These are phyloP conservation scores for Pelargonium nanum DNA, from an alignment of 345 rosid species.

Conservation along the genomic window DNA sequence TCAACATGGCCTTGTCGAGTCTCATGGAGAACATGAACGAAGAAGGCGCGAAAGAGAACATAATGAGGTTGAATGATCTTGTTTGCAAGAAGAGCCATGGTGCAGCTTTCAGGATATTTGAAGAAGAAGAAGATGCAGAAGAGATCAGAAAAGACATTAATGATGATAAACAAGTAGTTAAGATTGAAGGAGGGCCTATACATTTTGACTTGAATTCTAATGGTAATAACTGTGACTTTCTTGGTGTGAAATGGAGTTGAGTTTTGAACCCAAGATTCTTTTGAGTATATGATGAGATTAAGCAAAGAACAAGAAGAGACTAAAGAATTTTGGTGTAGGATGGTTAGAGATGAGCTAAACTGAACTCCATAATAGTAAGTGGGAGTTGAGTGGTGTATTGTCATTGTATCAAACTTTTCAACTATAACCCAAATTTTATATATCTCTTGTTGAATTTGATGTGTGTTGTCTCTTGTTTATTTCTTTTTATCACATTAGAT, in stretches of 20 bases:
- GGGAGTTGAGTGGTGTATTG: neutral
- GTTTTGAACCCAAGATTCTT: conserved; percentile 25
- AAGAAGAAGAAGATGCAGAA: conserved; percentile 15
- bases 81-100: conserved; percentile 7
- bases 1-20: conserved; percentile 37
- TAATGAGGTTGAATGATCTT: conserved; percentile 9
- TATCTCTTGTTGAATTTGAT: no score
- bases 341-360: no score
- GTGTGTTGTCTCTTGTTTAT: no score
- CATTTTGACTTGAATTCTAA: conserved; percentile 49
- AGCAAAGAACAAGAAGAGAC: no score
- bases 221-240: conserved; percentile 31
- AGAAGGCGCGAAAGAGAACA: conserved; percentile 17
- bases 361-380: neutral
- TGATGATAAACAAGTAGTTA: conserved; percentile 13
- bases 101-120: conserved; percentile 13
- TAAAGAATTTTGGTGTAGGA: neutral
- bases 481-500: no score
- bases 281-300: no score
- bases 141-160: conserved; percentile 14
- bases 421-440: no score
- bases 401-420: no score
- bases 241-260: conserved; percentile 34
- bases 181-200: conserved; percentile 25
- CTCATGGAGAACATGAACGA: conserved; percentile 23